A percentile compares a stretch with the other conserved stretches of the same genome.
Evolutionary conservation across 2,329 filamentous ascomycete genomes (phyloP).

Genomic region (Pestalotiopsis sp.): DNA sequence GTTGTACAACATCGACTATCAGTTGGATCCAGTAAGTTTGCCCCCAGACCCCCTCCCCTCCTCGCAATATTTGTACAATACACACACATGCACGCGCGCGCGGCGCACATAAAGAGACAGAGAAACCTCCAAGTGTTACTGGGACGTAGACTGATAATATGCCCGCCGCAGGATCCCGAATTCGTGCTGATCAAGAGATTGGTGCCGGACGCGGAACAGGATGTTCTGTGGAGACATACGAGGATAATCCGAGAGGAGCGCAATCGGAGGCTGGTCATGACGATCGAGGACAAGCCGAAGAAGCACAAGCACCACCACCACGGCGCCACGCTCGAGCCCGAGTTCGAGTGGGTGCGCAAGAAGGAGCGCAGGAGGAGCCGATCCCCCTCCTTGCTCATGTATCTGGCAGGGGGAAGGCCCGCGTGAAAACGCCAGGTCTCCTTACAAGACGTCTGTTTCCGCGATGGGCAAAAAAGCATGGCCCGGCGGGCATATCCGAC

Average conservation of each 20-base stretch:
- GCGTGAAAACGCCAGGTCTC: slow-evolving; percentile 25
- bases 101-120: too few relatives aligned
- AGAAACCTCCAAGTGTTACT: neutral
- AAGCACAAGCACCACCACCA: slow-evolving; percentile 43
- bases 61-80: too few relatives aligned
- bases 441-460: too few relatives aligned
- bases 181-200: slow-evolving; percentile 75
- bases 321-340: slow-evolving; percentile 37
- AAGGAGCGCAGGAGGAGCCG: slow-evolving; percentile 60
- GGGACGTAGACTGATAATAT: slow-evolving; percentile 20
- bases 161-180: slow-evolving; percentile 57
- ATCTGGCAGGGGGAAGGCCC: slow-evolving; percentile 55
- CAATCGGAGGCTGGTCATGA: slow-evolving; percentile 43
- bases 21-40: slow-evolving; percentile 55
- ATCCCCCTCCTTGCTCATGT: slow-evolving; percentile 59
- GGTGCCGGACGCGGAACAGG: slow-evolving; percentile 72
- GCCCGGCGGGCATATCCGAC: too few relatives aligned
- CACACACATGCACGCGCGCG: too few relatives aligned
- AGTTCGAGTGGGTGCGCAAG: slow-evolving; percentile 61
- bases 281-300: slow-evolving; percentile 47
- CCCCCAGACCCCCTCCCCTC: too few relatives aligned
- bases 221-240: slow-evolving; percentile 74
- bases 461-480: too few relatives aligned
- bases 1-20: slow-evolving; percentile 58
- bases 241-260: slow-evolving; percentile 62